phyloP scores from a whole-genome alignment of 768 basidiomycete genomes.

The Suillus placidus region DNA sequence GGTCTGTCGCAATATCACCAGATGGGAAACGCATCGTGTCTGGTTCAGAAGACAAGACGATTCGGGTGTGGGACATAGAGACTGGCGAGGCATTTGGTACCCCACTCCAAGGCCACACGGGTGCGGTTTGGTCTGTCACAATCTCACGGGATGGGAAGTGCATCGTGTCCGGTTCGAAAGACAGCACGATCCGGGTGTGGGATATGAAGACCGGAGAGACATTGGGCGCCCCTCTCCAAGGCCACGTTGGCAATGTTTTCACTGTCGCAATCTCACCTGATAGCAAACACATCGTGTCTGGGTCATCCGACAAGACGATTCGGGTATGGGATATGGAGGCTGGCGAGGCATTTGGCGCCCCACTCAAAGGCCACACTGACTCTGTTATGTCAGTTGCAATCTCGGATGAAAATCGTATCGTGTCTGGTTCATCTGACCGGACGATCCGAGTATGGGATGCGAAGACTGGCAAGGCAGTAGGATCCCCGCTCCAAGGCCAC shows the following conservation, averaged over 20 bases:
- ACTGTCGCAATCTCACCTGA: background rate
- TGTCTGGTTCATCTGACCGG: slow-evolving; percentile 9
- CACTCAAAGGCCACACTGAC: background rate
- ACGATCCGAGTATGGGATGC: slow-evolving; percentile 8
- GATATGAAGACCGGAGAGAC: slow-evolving; percentile 20
- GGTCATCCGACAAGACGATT: background rate
- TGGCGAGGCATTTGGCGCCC: background rate
- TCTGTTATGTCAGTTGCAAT: background rate
- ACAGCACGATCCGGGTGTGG: slow-evolving; percentile 16
- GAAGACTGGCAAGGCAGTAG: background rate
- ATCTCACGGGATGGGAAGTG: background rate
- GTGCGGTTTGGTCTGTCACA: background rate
- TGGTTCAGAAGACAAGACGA: background rate
- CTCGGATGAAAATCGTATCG: slow-evolving; percentile 1
- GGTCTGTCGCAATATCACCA: slow-evolving; percentile 3
- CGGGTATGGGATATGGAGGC: slow-evolving; percentile 18
- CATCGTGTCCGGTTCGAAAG: slow-evolving; percentile 14
- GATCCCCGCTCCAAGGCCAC: slow-evolving; percentile 7
- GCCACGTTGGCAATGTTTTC: background rate
- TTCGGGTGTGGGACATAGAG: background rate
- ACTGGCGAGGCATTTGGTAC: background rate
- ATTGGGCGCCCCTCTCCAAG: slow-evolving; percentile 18
- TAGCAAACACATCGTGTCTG: slow-evolving; percentile 1
- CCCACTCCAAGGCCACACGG: background rate
- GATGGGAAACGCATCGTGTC: slow-evolving; percentile 1